These are phyloP conservation scores for Mucuna pruriens DNA, from an alignment of 306 rosid genomes.

Conservation along the genomic window DNA sequence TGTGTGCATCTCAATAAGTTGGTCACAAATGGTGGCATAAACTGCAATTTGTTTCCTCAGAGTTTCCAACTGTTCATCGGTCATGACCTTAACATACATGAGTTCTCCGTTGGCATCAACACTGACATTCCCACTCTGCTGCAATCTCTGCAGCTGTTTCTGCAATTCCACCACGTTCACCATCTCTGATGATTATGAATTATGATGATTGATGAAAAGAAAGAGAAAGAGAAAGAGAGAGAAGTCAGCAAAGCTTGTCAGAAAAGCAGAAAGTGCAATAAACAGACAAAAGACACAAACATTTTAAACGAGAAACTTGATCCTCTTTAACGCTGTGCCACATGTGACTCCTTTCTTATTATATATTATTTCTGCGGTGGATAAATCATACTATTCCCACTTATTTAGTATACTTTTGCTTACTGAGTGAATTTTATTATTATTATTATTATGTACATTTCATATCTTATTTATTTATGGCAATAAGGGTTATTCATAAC, in stretches of 20 bases:
- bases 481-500: no score
- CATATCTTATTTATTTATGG: no score
- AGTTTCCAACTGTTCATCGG: constrained; percentile 93
- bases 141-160: constrained; percentile 54
- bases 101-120: constrained; percentile 47
- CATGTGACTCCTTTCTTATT: constrained; percentile 20
- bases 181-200: constrained; percentile 10
- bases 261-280: constrained; percentile 42
- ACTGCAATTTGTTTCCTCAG: constrained; percentile 84
- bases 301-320: not conserved
- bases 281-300: constrained; percentile 40
- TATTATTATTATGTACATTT: no score
- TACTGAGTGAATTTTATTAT: no score
- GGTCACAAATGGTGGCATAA: constrained; percentile 82
- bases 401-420: no score
- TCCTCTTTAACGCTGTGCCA: constrained; percentile 19
- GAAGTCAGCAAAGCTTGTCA: constrained; percentile 36
- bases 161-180: constrained; percentile 71
- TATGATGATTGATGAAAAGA: not conserved
- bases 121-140: constrained; percentile 33
- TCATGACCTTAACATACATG: constrained; percentile 88
- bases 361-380: not conserved
- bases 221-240: not conserved
- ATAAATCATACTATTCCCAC: no score
- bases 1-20: constrained; percentile 85